Conservation (phyloP, 108 stramenopile species). For the Nitzschia inconspicua region DNA sequence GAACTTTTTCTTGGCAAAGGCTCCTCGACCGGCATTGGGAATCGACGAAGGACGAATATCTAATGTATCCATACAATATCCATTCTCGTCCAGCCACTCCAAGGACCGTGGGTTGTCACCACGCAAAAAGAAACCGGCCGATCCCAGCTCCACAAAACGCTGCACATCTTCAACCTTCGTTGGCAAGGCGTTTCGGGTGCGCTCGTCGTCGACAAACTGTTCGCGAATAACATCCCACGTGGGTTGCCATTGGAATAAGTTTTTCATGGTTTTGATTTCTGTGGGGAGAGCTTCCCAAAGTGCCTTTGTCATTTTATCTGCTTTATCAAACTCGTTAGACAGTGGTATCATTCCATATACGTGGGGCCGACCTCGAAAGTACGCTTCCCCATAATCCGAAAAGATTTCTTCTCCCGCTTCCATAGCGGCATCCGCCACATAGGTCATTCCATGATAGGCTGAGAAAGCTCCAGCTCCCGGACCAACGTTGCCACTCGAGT, state of each 20-base stretch:
- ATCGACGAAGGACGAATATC: constrained; percentile 1
- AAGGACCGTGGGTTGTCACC: constrained; percentile 23
- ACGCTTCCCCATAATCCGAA: constrained; percentile 6
- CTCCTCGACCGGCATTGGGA: constrained; percentile 40
- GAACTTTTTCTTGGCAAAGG: constrained; percentile 62
- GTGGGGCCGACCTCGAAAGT: not conserved
- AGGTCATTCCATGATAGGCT: constrained; percentile 52
- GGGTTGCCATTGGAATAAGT: no score
- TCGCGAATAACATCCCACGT: no score
- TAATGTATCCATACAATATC: constrained; percentile 29
- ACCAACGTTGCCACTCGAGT: no score
- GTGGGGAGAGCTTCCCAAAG: no score
- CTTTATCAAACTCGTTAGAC: constrained; percentile 1
- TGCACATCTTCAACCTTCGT: no score
- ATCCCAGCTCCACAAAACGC: no score
- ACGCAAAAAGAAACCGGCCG: no score
- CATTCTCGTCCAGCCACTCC: constrained; percentile 48
- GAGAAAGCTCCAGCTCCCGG: constrained; percentile 56
- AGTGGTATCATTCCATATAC: constrained; percentile 9
- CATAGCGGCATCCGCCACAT: constrained; percentile 22
- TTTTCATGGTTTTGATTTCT: no score
- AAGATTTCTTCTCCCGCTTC: constrained; percentile 39
- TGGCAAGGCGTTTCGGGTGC: no score
- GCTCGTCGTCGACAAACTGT: no score
- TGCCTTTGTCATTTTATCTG: constrained; percentile 4